Evolutionary conservation across 805 yeast genomes (phyloP).

Genomic region (Monosporozyma solicola): DNA sequence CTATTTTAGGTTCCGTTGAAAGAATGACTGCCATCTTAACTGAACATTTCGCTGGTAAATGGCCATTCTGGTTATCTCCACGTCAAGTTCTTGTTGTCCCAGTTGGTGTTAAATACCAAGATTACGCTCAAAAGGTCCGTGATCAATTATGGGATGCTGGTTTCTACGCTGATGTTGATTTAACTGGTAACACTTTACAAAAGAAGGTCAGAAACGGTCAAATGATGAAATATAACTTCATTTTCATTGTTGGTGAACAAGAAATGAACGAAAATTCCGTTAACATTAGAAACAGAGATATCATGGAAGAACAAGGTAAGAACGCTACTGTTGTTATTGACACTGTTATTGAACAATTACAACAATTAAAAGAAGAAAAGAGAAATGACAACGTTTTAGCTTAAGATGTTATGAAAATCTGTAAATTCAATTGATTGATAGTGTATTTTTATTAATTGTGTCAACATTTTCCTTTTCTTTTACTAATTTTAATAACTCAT

Average conservation of each 20-base stretch:
- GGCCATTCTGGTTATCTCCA: slow-evolving; percentile 99
- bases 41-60: slow-evolving; percentile 96
- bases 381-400: slow-evolving; percentile 56
- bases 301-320: slow-evolving; percentile 87
- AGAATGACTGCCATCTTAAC: slow-evolving; percentile 98
- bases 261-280: slow-evolving; percentile 75
- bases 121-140: slow-evolving; percentile 78
- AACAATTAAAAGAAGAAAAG: slow-evolving; percentile 58
- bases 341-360: slow-evolving; percentile 61
- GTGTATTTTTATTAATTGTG: background rate
- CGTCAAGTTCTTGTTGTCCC: slow-evolving; percentile 95
- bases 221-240: slow-evolving; percentile 86
- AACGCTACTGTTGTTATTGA: slow-evolving; percentile 70
- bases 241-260: slow-evolving; percentile 94
- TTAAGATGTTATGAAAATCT: slow-evolving; percentile 8
- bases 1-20: slow-evolving; percentile 95
- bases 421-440: background rate
- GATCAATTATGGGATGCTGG: slow-evolving; percentile 60
- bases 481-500: background rate
- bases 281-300: slow-evolving; percentile 94
- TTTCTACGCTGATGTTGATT: slow-evolving; percentile 87
- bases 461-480: background rate
- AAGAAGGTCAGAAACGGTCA: slow-evolving; percentile 98
- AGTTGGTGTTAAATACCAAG: slow-evolving; percentile 88
- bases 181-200: slow-evolving; percentile 91